Evolutionary conservation across 345 rosid species (phyloP).

Genomic region (Pistacia vera): DNA sequence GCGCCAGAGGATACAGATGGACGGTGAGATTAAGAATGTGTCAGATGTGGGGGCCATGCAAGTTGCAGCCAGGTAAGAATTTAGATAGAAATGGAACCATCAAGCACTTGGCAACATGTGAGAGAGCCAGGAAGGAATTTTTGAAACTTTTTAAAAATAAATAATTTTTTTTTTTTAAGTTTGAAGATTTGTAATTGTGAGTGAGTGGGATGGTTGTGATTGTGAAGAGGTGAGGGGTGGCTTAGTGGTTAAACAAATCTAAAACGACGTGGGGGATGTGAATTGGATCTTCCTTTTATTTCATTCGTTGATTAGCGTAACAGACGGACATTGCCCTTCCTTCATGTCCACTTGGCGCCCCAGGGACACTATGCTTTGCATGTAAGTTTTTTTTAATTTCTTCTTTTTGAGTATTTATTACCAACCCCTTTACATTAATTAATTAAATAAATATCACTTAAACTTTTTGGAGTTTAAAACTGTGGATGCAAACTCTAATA

Average conservation of each 20-base stretch:
- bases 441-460: not conserved
- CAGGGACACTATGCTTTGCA: slow-evolving; percentile 8
- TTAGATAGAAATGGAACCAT: slow-evolving; percentile 17
- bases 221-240: slow-evolving; percentile 1
- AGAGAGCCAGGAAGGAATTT: slow-evolving; percentile 12
- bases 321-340: slow-evolving; percentile 23
- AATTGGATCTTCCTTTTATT: not conserved
- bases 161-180: not conserved
- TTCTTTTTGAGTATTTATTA: not conserved
- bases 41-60: slow-evolving; percentile 27
- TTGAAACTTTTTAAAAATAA: not conserved
- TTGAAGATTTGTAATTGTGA: not conserved
- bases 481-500: no score
- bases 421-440: no score
- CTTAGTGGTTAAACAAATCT: slow-evolving; percentile 19
- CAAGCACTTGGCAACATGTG: slow-evolving; percentile 43
- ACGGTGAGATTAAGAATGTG: slow-evolving; percentile 4
- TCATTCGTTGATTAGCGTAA: not conserved
- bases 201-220: not conserved
- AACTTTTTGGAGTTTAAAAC: not conserved
- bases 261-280: slow-evolving; percentile 10
- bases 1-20: not conserved
- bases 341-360: slow-evolving; percentile 20
- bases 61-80: slow-evolving; percentile 44
- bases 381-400: not conserved